Evolutionary conservation across 192 early-diverging fungal species (phyloP).

Genomic region (Mortierella claussenii): DNA sequence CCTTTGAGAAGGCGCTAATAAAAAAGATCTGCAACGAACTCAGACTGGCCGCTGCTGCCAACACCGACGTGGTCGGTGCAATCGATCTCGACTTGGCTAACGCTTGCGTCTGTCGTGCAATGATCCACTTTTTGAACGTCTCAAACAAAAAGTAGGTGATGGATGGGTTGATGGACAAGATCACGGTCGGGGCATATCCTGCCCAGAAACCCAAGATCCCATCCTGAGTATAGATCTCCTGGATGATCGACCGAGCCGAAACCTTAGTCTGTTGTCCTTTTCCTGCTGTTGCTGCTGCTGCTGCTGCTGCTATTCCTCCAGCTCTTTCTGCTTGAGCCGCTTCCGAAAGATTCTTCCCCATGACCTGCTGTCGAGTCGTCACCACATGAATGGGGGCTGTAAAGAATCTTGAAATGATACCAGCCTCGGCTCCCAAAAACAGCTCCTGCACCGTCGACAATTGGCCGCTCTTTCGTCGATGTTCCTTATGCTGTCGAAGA

Average conservation of each 20-base stretch:
- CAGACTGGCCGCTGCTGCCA: slow-evolving; percentile 36
- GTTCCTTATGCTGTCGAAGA: slow-evolving; percentile 57
- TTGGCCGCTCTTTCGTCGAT: slow-evolving; percentile 48
- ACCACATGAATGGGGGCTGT: slow-evolving; percentile 62
- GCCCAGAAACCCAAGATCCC: slow-evolving; percentile 62
- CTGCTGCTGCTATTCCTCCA: neutral
- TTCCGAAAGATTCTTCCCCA: slow-evolving; percentile 25
- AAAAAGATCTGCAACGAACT: slow-evolving; percentile 57
- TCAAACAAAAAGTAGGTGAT: slow-evolving; percentile 66
- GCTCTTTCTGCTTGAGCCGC: too few relatives aligned
- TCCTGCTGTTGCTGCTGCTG: neutral
- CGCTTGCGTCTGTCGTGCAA: slow-evolving; percentile 16
- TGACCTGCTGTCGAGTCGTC: slow-evolving; percentile 59
- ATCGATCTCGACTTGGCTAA: neutral
- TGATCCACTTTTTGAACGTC: slow-evolving; percentile 49
- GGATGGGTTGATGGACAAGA: slow-evolving; percentile 60
- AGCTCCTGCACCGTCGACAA: slow-evolving; percentile 58
- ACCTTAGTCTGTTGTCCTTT: slow-evolving; percentile 6
- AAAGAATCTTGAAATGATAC: slow-evolving; percentile 58
- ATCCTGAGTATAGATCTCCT: slow-evolving; percentile 52
- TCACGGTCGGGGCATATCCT: slow-evolving; percentile 57
- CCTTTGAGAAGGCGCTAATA: slow-evolving; percentile 59
- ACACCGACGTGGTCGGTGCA: slow-evolving; percentile 18
- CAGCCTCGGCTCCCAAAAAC: slow-evolving; percentile 63
- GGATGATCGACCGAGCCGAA: slow-evolving; percentile 46